phyloP scores from a whole-genome alignment of 2,329 filamentous ascomycete species.

The Cylindrodendrum hubeiense region DNA sequence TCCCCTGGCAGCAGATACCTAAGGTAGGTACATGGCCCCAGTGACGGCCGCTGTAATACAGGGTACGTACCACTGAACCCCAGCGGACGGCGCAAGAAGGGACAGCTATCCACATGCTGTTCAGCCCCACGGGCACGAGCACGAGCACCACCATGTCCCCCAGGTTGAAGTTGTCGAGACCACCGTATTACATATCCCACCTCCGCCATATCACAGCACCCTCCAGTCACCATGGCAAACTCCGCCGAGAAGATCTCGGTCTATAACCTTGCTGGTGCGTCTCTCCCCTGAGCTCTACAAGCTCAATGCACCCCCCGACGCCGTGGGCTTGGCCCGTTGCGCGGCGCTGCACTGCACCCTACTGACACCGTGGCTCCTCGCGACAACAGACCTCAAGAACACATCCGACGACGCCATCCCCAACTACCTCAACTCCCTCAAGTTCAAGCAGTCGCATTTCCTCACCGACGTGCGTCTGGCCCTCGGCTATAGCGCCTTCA shows the following conservation, averaged over 20 bases:
- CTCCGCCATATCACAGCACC: constrained; percentile 10
- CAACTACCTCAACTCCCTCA: constrained; percentile 91
- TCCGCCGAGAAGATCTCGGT: constrained; percentile 70
- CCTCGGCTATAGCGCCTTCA: constrained; percentile 86
- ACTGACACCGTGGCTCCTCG: constrained; percentile 45
- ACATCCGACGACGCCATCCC: constrained; percentile 94
- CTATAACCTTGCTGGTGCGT: constrained; percentile 74
- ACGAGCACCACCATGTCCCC: background rate
- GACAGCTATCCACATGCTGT: constrained; percentile 24
- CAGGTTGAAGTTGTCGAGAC: constrained; percentile 19
- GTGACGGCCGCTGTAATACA: background rate
- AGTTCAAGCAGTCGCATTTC: constrained; percentile 84
- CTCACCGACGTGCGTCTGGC: constrained; percentile 85
- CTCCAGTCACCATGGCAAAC: constrained; percentile 48
- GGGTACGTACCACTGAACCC: constrained; percentile 6
- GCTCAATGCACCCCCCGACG: background rate
- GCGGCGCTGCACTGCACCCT: constrained; percentile 17
- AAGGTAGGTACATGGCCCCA: background rate
- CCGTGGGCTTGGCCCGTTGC: background rate
- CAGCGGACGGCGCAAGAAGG: constrained; percentile 10
- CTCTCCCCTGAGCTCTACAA: background rate
- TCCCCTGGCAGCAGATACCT: constrained; percentile 1
- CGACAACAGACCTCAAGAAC: constrained; percentile 86
- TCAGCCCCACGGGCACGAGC: constrained; percentile 11
- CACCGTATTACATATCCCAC: constrained; percentile 13